Base-by-base conservation (phyloP, 495 filamentous ascomycete genomes). In the Glutinoglossum americanum region DNA sequence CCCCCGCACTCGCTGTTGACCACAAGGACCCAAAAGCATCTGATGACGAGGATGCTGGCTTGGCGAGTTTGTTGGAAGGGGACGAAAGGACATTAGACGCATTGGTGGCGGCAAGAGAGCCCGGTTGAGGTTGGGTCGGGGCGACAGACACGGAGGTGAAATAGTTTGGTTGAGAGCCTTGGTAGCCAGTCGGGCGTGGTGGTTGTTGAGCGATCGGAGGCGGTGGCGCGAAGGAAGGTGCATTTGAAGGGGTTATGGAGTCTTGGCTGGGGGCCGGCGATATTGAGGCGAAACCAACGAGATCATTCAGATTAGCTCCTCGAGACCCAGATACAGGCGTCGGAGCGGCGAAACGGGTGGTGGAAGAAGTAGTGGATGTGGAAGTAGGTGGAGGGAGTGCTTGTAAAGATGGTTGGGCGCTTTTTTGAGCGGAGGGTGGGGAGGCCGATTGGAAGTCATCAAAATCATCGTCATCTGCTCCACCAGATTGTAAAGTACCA, bases 371-470 rank as follows among this genome's bases (percentile, higher is more conserved):
- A 53, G 78, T 74, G 17, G 84, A 74, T 10, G 76, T 66, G 3
- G 74, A 69, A 33, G 81, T 72, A 55, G 68, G 70, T 17, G 72
- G 68, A 25, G 67, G 65, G 21, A 66, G 62, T 19, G 58, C 60
- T 13, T 61, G 61, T 21, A 76, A 72, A 4, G 69, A 63, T 61
- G 76, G 74, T 39, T 69, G 66, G 56, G 66, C 71, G 49, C 67
- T 55, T 53, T 55, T 58, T 64, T 57, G 54, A 73, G 60, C 19
- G 72, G 66, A 48, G 25, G 76, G 71, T 19, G 87, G 81, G 4
- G 84, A 74, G 17, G 93, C 92, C n/a, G 88, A 89, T 68, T 94
- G 87, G 76, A 97, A 97, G 66, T 97, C 93, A 66, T 97, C 92
- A 62, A 97, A 97, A 54, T 97, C 93, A 62, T 98, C 92, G 62